Percentiles rank a stretch among this genome's conserved stretches.
phyloP scores from a whole-genome alignment of 306 rosid species.

The barrel medic (Medicago truncatula) region DNA sequence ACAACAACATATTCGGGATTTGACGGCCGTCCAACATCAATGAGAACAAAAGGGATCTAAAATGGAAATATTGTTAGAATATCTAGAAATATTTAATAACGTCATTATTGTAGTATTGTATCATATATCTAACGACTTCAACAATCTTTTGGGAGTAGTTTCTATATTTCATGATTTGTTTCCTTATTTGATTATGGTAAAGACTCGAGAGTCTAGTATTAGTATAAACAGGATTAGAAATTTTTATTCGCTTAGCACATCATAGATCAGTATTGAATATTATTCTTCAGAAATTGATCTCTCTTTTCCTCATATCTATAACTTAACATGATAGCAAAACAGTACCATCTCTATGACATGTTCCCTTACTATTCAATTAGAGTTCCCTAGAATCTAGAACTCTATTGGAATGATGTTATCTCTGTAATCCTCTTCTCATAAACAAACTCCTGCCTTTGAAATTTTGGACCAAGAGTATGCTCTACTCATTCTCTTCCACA shows the following conservation, averaged over 20 bases:
- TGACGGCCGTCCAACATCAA: constrained; percentile 57
- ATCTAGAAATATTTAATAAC: neutral
- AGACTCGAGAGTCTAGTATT: neutral
- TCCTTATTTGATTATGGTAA: neutral
- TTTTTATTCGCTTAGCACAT: neutral
- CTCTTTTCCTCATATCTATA: constrained; percentile 3
- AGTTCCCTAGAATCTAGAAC: neutral
- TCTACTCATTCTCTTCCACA: neutral
- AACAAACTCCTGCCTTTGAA: neutral
- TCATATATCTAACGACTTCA: neutral
- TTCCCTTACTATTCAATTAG: constrained; percentile 17
- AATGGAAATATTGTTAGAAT: constrained; percentile 28
- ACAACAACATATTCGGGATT: constrained; percentile 58
- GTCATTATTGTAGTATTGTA: neutral
- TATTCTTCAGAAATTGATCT: neutral
- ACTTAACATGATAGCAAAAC: neutral
- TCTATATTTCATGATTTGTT: neutral
- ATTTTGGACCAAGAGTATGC: neutral
- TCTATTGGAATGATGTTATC: constrained; percentile 4
- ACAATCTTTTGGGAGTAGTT: constrained; percentile 8
- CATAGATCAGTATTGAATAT: neutral
- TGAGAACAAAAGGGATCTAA: constrained; percentile 87
- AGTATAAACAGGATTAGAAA: neutral
- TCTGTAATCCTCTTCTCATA: neutral
- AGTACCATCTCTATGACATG: neutral